Evolutionary conservation across 1,139 yeast species (phyloP), one percentile per base, ranked within the genome.

Genomic region (Debaryomyces nepalensis): DNA sequence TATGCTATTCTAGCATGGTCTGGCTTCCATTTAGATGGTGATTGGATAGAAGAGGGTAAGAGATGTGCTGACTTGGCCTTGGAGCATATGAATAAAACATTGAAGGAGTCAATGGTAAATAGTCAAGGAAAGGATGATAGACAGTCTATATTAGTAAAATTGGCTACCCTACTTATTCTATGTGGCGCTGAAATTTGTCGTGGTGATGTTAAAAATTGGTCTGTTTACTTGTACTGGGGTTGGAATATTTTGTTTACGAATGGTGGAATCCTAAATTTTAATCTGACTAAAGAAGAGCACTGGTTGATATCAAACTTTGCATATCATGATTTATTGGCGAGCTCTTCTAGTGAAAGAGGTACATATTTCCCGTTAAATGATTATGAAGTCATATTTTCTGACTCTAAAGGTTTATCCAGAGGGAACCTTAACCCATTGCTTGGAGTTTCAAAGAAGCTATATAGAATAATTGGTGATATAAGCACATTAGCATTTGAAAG

Each of bases 281-380:
- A 73, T 49, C 69, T 68, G 37, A 79, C 79, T 57, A 80, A 78
- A 49, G 81, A 78, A 45, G 80, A 80, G 47, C 81, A 83, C 47
- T 87, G 93, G 87, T 68, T 87, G 42, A 80, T 85, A 19, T 79
- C 89, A n/a, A 86, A 84, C 59, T 87, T 84, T 63, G 89, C 90
- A 1, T 87, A 87, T 57, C 95, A 87, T 59, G 95, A 87, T 56
- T 75, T 87, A 30, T 68, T 85, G 49, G 82, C 93, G 1, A 75
- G 83, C 40, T 78, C 86, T 10, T 71, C 73, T 26, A 68, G 75
- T 39, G 80, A 78, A 42, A 58, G 83, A 37, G 82, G 82, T 1
- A 73, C 84, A 0, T 81, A 79, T 53, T 82, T 82, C 55, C 73
- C 81, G 0, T 64, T 75, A 18, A 66, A 67, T 11, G 81, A 79